Evolutionary conservation across 2,329 filamentous ascomycete genomes (phyloP).

Genomic region (Xylariomycetidae sp.): DNA sequence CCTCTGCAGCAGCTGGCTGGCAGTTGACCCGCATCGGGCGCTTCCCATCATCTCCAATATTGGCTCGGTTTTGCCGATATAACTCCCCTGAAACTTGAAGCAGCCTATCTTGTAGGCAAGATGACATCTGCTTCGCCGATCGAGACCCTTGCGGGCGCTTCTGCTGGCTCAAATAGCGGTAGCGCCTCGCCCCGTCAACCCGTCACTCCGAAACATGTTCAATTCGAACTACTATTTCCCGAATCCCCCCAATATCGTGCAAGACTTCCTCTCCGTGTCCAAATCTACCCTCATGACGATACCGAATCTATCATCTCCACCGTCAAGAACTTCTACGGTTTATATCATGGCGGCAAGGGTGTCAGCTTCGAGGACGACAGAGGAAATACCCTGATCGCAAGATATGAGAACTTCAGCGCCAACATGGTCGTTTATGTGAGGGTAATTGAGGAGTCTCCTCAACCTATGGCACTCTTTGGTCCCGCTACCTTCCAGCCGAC

Average conservation of each 20-base stretch:
- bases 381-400: conserved; percentile 86
- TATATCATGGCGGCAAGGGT: conserved; percentile 79
- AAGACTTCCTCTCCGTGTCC: conserved; percentile 77
- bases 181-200: conserved; percentile 43
- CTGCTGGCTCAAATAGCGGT: conserved; percentile 37
- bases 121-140: conserved; percentile 47
- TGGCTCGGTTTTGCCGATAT: conserved; percentile 12
- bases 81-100: conserved; percentile 21
- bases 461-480: conserved; percentile 41
- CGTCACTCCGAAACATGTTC: conserved; percentile 64
- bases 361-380: conserved; percentile 92
- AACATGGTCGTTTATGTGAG: conserved; percentile 93
- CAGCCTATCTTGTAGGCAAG: conserved; percentile 20
- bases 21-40: conserved; percentile 20
- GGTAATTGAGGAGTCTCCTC: conserved; percentile 61
- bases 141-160: conserved; percentile 27
- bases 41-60: conserved; percentile 18
- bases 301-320: conserved; percentile 97
- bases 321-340: conserved; percentile 97
- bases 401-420: conserved; percentile 91
- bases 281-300: conserved; percentile 92
- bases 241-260: conserved; percentile 65
- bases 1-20: conserved; percentile 12
- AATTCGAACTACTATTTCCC: conserved; percentile 71
- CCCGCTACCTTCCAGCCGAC: conserved; percentile 49